Conservation (phyloP, 1,284 basidiomycete species). For the Macrocystidia cucumis region DNA sequence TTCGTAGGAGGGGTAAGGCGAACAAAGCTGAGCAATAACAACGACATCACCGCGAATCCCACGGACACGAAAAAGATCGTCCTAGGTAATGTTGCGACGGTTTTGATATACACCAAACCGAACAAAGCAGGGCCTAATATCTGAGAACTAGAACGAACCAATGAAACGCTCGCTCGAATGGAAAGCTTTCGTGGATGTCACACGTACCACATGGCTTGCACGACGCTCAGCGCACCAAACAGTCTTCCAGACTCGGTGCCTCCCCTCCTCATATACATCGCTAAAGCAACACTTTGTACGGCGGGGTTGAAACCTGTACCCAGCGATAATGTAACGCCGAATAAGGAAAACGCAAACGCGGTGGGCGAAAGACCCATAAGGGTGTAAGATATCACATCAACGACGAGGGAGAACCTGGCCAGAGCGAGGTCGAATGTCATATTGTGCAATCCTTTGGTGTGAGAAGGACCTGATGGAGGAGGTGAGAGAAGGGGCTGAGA, state of each 20-base stretch:
- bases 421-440: conserved; percentile 53
- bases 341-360: conserved; percentile 37
- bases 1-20: no score
- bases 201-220: conserved; percentile 56
- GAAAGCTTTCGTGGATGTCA: not conserved
- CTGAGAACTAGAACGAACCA: conserved; percentile 28
- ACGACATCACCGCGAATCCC: conserved; percentile 27
- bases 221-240: conserved; percentile 66
- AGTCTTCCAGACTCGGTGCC: conserved; percentile 52
- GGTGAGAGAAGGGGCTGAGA: conserved; percentile 9
- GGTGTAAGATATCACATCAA: conserved; percentile 52
- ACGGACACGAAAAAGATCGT: conserved; percentile 47
- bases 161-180: not conserved
- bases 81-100: conserved; percentile 48
- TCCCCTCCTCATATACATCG: conserved; percentile 43
- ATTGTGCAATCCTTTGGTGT: conserved; percentile 24
- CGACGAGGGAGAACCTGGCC: conserved; percentile 45
- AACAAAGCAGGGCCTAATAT: conserved; percentile 56
- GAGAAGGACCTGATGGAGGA: no score
- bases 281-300: conserved; percentile 57
- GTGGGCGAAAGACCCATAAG: conserved; percentile 38
- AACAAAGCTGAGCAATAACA: conserved; percentile 36
- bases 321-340: conserved; percentile 40
- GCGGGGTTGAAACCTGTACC: conserved; percentile 59
- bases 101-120: conserved; percentile 51